Base-by-base conservation (phyloP, 257 asterid species). In the Przewalskia tangutica region DNA sequence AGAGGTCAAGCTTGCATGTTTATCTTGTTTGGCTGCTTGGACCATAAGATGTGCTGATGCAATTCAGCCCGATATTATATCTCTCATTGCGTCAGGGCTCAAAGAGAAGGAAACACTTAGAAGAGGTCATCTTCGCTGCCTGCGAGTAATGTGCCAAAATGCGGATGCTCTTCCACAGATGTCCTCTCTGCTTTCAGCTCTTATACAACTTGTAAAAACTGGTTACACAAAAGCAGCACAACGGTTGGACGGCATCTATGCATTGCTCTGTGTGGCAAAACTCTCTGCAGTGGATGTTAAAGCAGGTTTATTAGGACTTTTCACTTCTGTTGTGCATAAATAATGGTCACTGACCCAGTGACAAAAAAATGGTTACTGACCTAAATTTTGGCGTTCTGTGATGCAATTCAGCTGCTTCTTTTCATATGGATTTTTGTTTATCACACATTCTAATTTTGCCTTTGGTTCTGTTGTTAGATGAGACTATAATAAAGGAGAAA, bases 141-240 rank as follows among this genome's bases (percentile, higher is more conserved):
- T 96, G 85, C 91, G 90, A 79, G 83, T 89, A 67, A 80, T 96
- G 81, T 91, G 90, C 85, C 90, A 88, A 88, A 96, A 91, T 85
- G 40, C 86, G 81, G 98, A 96, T 83, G 91, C 93, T 9, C 91
- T 96, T 85, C 77, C 84, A 73, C 90, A 94, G 97, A 87, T 96
- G 89, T 85, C 97, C 80, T 86, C 97, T 71, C 89, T 96, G 85
- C 88, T 94, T 84, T 83, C 60, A 67, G 92, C 97, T 86, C 98
- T 96, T 83, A 88, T 96, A 88, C 98, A 93, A 86, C 92, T 96
- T 70, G 95, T 93, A 89, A 96, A 93, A 90, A 89, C 95, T 85
- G 99, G 99, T 85, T 96, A 91, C 77, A 91, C 94, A 46, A 96
- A 94, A 93, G 91, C 95, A 58, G 97, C 92, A 79, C 99, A 94